A percentile compares a stretch with the other conserved stretches of the same genome.
Conservation (phyloP, 1,284 basidiomycete genomes). For the Naganishia albida region DNA sequence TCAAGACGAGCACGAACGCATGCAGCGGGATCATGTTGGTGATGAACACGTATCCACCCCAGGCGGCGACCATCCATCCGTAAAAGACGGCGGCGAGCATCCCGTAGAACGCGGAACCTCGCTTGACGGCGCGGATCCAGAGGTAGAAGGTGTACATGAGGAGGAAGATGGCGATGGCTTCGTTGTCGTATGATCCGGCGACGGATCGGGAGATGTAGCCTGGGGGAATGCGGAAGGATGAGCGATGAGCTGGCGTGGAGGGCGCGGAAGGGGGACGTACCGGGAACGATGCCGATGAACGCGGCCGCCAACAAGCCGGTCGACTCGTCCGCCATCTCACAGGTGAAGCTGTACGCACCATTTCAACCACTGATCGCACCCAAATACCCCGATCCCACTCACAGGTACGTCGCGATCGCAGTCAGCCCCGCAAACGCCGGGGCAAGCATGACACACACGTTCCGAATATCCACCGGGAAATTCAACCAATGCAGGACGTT, state of each 20-base stretch:
- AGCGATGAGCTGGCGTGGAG: neutral
- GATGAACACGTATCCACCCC: conserved; percentile 99
- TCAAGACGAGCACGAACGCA: conserved; percentile 85
- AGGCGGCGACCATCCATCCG: conserved; percentile 99
- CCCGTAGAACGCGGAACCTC: conserved; percentile 88
- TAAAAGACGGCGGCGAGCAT: conserved; percentile 92
- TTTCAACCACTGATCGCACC: conserved; percentile 32
- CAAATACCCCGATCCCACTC: conserved; percentile 41
- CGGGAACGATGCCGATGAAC: conserved; percentile 96
- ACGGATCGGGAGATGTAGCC: conserved; percentile 97
- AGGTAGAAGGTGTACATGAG: conserved; percentile 98
- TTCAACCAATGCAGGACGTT: conserved; percentile 83
- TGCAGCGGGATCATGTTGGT: conserved; percentile 99
- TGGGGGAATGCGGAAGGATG: conserved; percentile 8
- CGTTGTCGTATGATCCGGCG: conserved; percentile 99
- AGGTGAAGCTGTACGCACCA: conserved; percentile 69
- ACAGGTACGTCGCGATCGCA: conserved; percentile 97
- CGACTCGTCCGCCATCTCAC: conserved; percentile 88
- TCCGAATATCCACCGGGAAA: conserved; percentile 95
- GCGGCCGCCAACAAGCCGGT: conserved; percentile 96
- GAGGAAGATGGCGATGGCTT: conserved; percentile 99
- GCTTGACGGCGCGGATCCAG: conserved; percentile 97
- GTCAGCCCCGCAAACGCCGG: conserved; percentile 96
- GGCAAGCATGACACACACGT: conserved; percentile 94
- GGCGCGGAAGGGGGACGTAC: conserved; percentile 44